These are phyloP conservation scores for Isatis lusitanica DNA, from an alignment of 441 rosid species.

Conservation along the genomic window DNA sequence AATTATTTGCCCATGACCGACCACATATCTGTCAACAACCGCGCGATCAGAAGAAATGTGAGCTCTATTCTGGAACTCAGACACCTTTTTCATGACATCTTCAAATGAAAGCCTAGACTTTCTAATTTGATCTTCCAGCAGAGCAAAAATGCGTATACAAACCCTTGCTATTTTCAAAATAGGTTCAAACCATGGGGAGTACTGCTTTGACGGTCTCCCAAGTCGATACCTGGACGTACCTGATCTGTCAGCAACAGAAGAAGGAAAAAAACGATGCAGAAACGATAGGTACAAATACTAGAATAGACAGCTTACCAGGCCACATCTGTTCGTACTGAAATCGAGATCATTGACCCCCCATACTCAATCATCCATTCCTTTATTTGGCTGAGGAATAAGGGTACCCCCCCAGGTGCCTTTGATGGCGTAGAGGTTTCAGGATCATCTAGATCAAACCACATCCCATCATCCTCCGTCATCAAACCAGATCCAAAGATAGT, in stretches of 20 bases:
- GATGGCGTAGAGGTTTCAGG: constrained; percentile 31
- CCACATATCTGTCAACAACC: constrained; percentile 62
- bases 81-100: constrained; percentile 54
- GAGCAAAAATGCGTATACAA: constrained; percentile 56
- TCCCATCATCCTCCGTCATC: constrained; percentile 70
- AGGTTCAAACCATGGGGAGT: constrained; percentile 71
- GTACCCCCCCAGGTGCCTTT: constrained; percentile 48
- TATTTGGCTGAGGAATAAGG: constrained; percentile 66
- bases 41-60: constrained; percentile 58
- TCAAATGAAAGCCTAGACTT: constrained; percentile 60
- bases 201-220: constrained; percentile 77
- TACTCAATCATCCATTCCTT: constrained; percentile 90
- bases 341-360: constrained; percentile 53
- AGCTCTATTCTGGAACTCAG: constrained; percentile 51
- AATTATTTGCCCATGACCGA: constrained; percentile 85
- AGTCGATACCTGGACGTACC: constrained; percentile 72
- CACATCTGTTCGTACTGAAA: constrained; percentile 74
- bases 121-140: constrained; percentile 64
- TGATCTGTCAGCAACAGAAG: constrained; percentile 3
- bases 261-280: not conserved
- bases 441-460: constrained; percentile 52
- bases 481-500: constrained; percentile 81
- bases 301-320: constrained; percentile 57
- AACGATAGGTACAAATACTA: not conserved
- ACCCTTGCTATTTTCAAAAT: constrained; percentile 72